These are phyloP conservation scores for Penicillium sp. DNA, from an alignment of 2,329 filamentous ascomycete genomes.

Conservation along the genomic window DNA sequence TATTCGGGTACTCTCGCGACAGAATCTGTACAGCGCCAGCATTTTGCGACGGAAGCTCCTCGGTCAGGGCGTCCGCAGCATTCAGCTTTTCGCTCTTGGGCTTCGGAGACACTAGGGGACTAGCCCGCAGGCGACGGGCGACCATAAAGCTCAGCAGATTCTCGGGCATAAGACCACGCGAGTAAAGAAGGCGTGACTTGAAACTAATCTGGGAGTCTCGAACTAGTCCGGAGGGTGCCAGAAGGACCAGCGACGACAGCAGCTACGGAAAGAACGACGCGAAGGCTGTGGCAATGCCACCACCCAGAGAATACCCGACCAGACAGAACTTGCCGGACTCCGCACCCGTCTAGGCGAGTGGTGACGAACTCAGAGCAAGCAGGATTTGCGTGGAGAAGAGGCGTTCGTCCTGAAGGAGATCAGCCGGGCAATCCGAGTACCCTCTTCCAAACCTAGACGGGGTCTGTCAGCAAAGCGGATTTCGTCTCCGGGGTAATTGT, in stretches of 20 bases:
- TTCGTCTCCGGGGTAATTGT: too few relatives aligned
- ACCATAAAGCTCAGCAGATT: constrained; percentile 55
- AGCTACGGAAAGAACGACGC: constrained; percentile 67
- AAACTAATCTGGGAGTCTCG: constrained; percentile 62
- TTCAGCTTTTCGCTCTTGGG: constrained; percentile 35
- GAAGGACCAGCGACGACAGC: constrained; percentile 68
- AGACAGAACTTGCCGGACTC: constrained; percentile 61
- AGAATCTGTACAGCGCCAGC: constrained; percentile 55
- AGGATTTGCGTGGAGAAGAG: constrained; percentile 73
- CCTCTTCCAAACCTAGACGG: constrained; percentile 60
- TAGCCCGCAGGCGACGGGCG: constrained; percentile 49
- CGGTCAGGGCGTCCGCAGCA: constrained; percentile 42
- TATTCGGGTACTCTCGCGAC: constrained; percentile 50
- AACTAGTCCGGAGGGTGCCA: constrained; percentile 77
- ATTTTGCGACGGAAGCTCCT: constrained; percentile 39
- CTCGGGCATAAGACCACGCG: constrained; percentile 59
- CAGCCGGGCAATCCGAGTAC: constrained; percentile 68
- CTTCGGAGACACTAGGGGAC: constrained; percentile 34
- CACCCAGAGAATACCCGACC: constrained; percentile 78
- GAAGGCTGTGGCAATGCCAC: constrained; percentile 70
- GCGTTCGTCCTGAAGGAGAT: constrained; percentile 70
- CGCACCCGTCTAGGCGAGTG: constrained; percentile 62
- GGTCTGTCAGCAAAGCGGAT: too few relatives aligned
- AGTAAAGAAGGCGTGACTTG: constrained; percentile 64
- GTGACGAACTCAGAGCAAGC: constrained; percentile 67